A percentile compares a stretch with the other conserved stretches of the same genome.
phyloP scores from a whole-genome alignment of 2,329 filamentous ascomycete genomes.

The Penicillium sp. region DNA sequence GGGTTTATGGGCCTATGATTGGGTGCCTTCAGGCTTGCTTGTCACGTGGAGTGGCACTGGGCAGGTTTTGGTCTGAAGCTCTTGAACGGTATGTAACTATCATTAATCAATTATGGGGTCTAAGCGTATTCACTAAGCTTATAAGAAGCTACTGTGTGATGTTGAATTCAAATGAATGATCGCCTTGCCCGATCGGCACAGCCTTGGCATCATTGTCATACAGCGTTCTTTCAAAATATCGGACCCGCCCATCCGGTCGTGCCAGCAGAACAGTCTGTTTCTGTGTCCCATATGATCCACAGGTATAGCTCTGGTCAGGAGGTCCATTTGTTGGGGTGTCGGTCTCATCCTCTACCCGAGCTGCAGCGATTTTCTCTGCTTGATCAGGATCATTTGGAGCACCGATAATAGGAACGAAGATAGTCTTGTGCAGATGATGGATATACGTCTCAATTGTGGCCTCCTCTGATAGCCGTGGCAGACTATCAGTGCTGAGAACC shows the following conservation, averaged over 20 bases:
- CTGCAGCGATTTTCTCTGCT: constrained; percentile 40
- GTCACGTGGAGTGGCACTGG: neutral
- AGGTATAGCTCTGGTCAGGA: constrained; percentile 36
- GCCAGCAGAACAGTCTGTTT: constrained; percentile 64
- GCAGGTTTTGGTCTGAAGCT: neutral
- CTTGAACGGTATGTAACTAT: neutral
- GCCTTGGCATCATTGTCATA: constrained; percentile 55
- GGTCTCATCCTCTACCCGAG: constrained; percentile 23
- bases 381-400: constrained; percentile 43
- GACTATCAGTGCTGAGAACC: constrained; percentile 55
- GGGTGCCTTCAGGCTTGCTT: too few species aligned
- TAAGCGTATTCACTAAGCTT: neutral
- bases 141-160: constrained; percentile 8
- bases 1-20: rapidly evolving
- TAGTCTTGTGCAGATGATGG: constrained; percentile 57
- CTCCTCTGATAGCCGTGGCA: constrained; percentile 53
- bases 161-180: constrained; percentile 44
- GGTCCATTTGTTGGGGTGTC: constrained; percentile 22
- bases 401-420: constrained; percentile 60
- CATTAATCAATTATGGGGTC: neutral
- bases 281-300: constrained; percentile 62
- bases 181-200: constrained; percentile 48
- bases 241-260: constrained; percentile 54
- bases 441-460: constrained; percentile 56
- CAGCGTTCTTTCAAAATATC: constrained; percentile 63